Evolutionary conservation across 2,329 filamentous ascomycete genomes (phyloP).

Genomic region (Fusarium brachygibbosum): DNA sequence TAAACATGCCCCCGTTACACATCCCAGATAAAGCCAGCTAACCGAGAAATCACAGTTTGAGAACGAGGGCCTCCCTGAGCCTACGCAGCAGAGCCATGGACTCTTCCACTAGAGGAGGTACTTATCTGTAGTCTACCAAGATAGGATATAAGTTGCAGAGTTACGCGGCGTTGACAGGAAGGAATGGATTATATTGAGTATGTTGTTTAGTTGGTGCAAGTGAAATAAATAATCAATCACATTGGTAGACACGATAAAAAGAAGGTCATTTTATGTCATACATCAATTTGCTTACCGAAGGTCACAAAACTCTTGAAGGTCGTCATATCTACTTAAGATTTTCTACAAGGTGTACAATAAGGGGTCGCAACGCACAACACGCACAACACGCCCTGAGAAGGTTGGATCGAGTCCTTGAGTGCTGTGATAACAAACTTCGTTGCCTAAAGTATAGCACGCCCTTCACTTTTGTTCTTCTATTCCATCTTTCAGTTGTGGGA

Average conservation of each 20-base stretch:
- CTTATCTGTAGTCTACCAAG: constrained; percentile 10
- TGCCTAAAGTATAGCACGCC: background rate
- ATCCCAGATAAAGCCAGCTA: constrained; percentile 20
- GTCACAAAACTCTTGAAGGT: background rate
- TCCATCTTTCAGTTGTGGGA: background rate
- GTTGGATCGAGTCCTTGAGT: background rate
- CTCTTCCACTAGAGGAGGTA: constrained; percentile 57
- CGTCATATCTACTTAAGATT: no score
- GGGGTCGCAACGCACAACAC: background rate
- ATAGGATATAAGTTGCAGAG: constrained; percentile 41
- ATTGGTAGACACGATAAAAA: constrained; percentile 27
- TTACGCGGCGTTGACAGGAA: constrained; percentile 47
- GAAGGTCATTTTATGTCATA: background rate
- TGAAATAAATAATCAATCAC: constrained; percentile 26
- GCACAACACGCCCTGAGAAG: background rate
- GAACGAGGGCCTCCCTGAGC: constrained; percentile 54
- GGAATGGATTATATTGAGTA: constrained; percentile 28
- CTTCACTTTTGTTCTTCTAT: background rate
- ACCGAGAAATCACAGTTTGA: constrained; percentile 55
- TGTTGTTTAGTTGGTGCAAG: constrained; percentile 28
- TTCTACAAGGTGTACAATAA: background rate
- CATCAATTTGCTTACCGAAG: background rate
- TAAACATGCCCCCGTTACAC: constrained; percentile 58
- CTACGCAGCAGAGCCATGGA: constrained; percentile 51
- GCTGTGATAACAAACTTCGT: background rate